These are phyloP conservation scores for Colletotrichum graminicola DNA, from an alignment of 2,329 filamentous ascomycete species.

Conservation along the genomic window DNA sequence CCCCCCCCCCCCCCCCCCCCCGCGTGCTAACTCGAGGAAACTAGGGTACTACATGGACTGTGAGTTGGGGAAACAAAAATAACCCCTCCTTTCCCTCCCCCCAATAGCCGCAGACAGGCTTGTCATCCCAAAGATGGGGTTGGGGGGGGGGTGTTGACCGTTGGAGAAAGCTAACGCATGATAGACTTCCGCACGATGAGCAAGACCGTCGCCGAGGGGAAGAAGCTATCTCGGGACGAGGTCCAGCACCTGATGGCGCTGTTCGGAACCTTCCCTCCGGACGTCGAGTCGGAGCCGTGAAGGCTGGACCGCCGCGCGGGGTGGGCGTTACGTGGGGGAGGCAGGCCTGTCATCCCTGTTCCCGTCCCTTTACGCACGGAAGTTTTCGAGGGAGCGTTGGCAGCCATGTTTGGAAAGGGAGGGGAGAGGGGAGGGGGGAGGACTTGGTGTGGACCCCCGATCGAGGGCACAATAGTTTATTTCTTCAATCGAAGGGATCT, in stretches of 20 bases:
- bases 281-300: constrained; percentile 51
- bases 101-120: neutral
- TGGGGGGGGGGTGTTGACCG: neutral
- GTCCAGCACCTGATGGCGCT: constrained; percentile 52
- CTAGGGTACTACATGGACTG: constrained; percentile 54
- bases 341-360: neutral
- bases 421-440: neutral
- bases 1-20: too few species aligned
- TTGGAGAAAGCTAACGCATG: constrained; percentile 25
- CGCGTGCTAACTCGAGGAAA: constrained; percentile 17
- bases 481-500: constrained; percentile 49
- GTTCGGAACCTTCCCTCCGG: constrained; percentile 53
- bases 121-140: neutral
- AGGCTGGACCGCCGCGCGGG: constrained; percentile 10
- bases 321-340: neutral
- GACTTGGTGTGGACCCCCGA: constrained; percentile 1
- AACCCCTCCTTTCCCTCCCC: neutral
- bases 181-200: constrained; percentile 53
- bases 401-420: neutral
- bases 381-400: neutral
- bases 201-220: constrained; percentile 47
- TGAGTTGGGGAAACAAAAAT: constrained; percentile 42
- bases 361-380: neutral
- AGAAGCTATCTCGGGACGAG: constrained; percentile 46
- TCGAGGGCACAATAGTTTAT: constrained; percentile 27